Conservation (phyloP, 495 filamentous ascomycete species). For the Hyaloscypha hepaticicola region DNA sequence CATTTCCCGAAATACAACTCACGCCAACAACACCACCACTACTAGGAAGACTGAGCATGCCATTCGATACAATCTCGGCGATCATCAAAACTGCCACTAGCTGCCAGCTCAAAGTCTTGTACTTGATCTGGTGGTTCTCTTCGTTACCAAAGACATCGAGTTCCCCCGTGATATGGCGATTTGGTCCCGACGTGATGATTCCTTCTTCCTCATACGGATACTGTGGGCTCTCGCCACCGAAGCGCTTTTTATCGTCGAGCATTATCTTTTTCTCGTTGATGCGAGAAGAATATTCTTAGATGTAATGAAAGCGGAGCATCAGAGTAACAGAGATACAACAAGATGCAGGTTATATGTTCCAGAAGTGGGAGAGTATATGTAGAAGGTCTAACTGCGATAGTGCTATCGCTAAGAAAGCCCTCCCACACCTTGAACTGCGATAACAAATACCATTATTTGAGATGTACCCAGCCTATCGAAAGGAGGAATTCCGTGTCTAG, state of each 20-base stretch:
- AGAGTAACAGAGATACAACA: too few relatives aligned
- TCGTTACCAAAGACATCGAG: constrained; percentile 37
- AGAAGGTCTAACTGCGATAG: too few relatives aligned
- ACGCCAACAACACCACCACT: constrained; percentile 51
- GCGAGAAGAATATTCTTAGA: background rate
- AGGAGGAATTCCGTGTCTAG: background rate
- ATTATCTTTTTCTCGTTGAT: background rate
- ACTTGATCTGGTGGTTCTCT: constrained; percentile 49
- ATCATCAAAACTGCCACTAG: constrained; percentile 59
- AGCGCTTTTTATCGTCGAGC: constrained; percentile 1
- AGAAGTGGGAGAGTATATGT: too few relatives aligned
- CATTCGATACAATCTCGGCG: constrained; percentile 60
- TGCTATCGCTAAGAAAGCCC: background rate
- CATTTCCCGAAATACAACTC: background rate
- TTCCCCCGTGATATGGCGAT: background rate
- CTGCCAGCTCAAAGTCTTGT: constrained; percentile 57
- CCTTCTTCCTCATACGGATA: constrained; percentile 8
- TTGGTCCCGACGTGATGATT: background rate
- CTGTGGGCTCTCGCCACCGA: background rate
- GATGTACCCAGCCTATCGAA: background rate
- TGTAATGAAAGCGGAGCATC: background rate
- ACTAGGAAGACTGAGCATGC: constrained; percentile 58
- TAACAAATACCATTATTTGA: background rate
- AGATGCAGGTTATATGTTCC: too few relatives aligned
- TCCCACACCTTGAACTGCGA: background rate